Evolutionary conservation across 2,329 filamentous ascomycete genomes (phyloP).

Genomic region (Penicillium sp.): DNA sequence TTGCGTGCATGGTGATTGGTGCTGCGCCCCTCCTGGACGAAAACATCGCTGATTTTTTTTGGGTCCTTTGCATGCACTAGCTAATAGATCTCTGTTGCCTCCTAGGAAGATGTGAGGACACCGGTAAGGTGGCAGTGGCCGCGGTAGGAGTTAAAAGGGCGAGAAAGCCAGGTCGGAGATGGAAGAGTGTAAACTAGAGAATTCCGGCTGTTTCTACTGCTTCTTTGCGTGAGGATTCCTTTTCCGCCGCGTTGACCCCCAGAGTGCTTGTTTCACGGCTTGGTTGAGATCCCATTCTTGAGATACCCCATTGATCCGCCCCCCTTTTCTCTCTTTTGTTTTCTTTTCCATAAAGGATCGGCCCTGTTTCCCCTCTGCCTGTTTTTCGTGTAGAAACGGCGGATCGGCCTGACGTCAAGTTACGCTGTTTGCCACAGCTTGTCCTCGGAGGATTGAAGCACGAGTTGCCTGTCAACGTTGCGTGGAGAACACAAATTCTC

Average conservation of each 20-base stretch:
- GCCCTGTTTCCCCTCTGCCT: slow-evolving; percentile 3
- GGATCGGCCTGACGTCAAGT: no score
- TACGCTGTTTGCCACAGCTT: no score
- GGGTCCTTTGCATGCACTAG: no score
- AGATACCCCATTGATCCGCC: neutral
- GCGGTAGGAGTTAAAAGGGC: slow-evolving; percentile 6
- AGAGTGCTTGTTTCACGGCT: slow-evolving; percentile 1
- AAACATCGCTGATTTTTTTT: slow-evolving; percentile 12
- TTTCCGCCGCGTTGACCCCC: neutral
- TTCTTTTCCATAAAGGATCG: neutral
- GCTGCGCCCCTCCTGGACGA: neutral
- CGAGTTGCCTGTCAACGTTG: no score
- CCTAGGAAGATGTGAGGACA: no score
- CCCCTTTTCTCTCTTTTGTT: neutral
- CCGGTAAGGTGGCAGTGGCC: slow-evolving; percentile 1
- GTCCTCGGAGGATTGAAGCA: no score
- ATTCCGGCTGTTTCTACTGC: no score
- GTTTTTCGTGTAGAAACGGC: no score
- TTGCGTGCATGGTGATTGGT: slow-evolving; percentile 14
- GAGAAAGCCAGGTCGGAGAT: neutral
- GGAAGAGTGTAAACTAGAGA: no score
- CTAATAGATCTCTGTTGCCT: no score
- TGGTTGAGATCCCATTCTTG: neutral
- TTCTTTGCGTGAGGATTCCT: neutral
- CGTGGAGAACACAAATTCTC: no score